Evolutionary conservation across 805 yeast genomes (phyloP), one percentile per base, ranked within the genome.

Genomic region (Zygoascus bituminiphila): DNA sequence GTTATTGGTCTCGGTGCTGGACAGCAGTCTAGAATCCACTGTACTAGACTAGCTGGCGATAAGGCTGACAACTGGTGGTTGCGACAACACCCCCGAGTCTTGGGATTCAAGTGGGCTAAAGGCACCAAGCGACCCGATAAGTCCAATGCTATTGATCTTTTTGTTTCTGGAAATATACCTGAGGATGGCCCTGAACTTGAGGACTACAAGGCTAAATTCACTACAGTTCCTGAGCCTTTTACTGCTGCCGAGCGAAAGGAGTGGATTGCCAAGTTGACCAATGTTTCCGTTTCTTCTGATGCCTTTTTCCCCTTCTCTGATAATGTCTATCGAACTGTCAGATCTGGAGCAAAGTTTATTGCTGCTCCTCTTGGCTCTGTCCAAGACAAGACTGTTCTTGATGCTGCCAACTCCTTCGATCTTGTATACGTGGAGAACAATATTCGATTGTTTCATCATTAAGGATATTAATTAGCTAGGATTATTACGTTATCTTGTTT

Each of bases 261-360:
- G 61, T 93, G 98, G 98, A 70, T 84, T 56, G 60, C 71, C 53
- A 79, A 88, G 72, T 77, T 88, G 67, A 78, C 73, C 51, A 81
- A 86, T 60, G 99, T 93, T 49, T 88, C 98, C 10, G 75, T 89
- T 59, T 84, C 96, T 15, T 88, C 97, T 2, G 99, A 93, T 67
- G 99, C 99, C 24, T 93, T 93, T 81, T 93, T 93, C 95, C 99
- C 99, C 71, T 93, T 93, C 93, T 93, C 98, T 57, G 99, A 93
- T 70, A 93, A 93, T 65, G 96, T 93, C 59, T 88, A 91, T 80
- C 82, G 99, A 69, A 98, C 98, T 56, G 96, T 82, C 46, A 81
- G 86, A 75, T 84, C 95, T 17, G 99, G 99, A 67, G 99, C 89
- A 60, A 88, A 87, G 70, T 93, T 74, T 73, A 77, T 93, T 65